Base-by-base conservation (phyloP, 257 asterid genomes). In the Nicotiana obtusifolia region DNA sequence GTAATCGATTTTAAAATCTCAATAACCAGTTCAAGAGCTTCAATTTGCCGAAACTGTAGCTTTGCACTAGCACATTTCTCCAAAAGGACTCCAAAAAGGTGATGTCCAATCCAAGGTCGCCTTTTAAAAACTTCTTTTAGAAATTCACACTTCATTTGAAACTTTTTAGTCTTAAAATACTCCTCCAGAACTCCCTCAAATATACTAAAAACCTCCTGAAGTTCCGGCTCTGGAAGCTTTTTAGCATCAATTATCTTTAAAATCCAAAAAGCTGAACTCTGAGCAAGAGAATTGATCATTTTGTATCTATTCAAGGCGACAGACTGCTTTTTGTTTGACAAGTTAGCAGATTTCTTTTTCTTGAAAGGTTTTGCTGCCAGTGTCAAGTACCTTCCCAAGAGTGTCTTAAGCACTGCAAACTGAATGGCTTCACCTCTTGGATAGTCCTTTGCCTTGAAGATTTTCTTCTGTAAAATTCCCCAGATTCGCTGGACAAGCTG, bases 401-500 rank as follows among this genome's bases (percentile, higher is more conserved):
- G 93, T 75, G 93, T 86, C 86, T 93, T 95, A 1, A 96, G 97
- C 56, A 81, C 73, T 31, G 95, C 81, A 66, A 90, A 86, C 66
- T 92, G 86, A 78, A 93, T 90, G 1, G 89, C 89, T 82, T 91
- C 98, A 7, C 93, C 97, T 86, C 81, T 90, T 0, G 99, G 99
- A 85, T 83, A 87, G 77, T 94, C 98, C 90, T 91, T 96, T 5
- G 98, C 97, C 88, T 96, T 96, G 56, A 94, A 92, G 81, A 96
- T 92, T 82, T 93, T 94, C 92, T 93, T 96, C 83, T 93, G 98
- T 84, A 96, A 82, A 78, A 96, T 92, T 41, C 98, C 98, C 97
- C 93, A 96, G 71, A 96, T 90, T 35, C 98, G 95, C 88, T 96
- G 97, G 73, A 94, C 92, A 69, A 96, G 98, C 88, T 96, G 99